These are phyloP conservation scores for Westerdykella sp. DNA, from an alignment of 2,329 filamentous ascomycete genomes.

Conservation along the genomic window DNA sequence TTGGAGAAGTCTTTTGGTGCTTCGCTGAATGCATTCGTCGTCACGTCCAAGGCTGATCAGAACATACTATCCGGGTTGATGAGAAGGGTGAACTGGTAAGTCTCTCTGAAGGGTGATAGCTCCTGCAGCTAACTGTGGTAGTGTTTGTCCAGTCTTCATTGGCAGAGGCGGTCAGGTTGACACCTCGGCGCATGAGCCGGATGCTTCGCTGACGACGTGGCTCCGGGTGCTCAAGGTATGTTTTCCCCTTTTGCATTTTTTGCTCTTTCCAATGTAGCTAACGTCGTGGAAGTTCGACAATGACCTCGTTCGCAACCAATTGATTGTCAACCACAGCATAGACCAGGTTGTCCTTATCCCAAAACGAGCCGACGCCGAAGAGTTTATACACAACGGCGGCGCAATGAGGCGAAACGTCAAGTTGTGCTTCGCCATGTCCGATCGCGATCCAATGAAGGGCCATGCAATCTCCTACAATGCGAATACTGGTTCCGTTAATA, in stretches of 20 bases:
- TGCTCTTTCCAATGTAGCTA: conserved; percentile 8
- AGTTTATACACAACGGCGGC: conserved; percentile 58
- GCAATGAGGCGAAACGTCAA: conserved; percentile 58
- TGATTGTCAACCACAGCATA: conserved; percentile 76
- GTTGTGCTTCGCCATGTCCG: conserved; percentile 64
- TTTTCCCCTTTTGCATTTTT: not conserved
- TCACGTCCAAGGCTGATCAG: conserved; percentile 70
- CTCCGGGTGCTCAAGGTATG: conserved; percentile 64
- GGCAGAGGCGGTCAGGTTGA: conserved; percentile 52
- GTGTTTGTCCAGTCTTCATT: conserved; percentile 54
- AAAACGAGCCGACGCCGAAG: conserved; percentile 58
- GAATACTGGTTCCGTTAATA: conserved; percentile 44
- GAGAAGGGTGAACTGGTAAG: conserved; percentile 50
- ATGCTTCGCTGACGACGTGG: conserved; percentile 65
- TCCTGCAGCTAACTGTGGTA: not conserved
- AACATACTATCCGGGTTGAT: conserved; percentile 62
- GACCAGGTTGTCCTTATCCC: conserved; percentile 79
- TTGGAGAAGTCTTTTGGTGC: conserved; percentile 71
- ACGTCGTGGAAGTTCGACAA: conserved; percentile 59
- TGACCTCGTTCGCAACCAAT: conserved; percentile 66
- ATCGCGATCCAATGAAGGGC: conserved; percentile 57
- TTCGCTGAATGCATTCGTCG: conserved; percentile 70
- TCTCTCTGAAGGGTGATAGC: conserved; percentile 1
- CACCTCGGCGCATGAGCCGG: conserved; percentile 65
- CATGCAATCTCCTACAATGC: conserved; percentile 37